Conservation (phyloP, 75 land plant genomes). For the Sequoia sempervirens region DNA sequence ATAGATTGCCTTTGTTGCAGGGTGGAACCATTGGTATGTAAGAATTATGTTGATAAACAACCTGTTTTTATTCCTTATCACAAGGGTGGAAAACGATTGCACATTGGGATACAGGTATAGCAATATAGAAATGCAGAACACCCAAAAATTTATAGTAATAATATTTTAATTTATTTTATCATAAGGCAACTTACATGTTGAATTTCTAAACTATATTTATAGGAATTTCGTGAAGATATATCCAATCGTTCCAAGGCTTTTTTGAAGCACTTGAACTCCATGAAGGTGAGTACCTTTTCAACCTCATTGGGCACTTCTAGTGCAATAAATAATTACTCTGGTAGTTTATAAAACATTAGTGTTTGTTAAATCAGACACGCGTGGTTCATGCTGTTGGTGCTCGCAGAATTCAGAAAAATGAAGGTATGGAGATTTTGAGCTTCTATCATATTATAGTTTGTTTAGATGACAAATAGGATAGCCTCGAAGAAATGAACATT, state of each 20-base stretch:
- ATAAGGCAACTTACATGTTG: background rate
- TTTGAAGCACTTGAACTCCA: slow-evolving; percentile 34
- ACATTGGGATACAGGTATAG: slow-evolving; percentile 86
- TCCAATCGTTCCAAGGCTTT: slow-evolving; percentile 64
- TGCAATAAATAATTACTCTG: background rate
- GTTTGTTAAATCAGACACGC: slow-evolving; percentile 18
- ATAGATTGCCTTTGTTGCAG: slow-evolving; percentile 35
- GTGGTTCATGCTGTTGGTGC: slow-evolving; percentile 20
- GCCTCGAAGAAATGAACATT: background rate
- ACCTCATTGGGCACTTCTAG: background rate
- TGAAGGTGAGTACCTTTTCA: slow-evolving; percentile 40
- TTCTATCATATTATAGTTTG: background rate
- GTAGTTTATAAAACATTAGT: slow-evolving; percentile 1
- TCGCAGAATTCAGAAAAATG: slow-evolving; percentile 9
- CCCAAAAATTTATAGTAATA: background rate
- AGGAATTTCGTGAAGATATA: slow-evolving; percentile 87
- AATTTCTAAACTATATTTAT: background rate
- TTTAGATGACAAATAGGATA: background rate
- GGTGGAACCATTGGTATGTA: slow-evolving; percentile 91
- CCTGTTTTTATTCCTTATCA: slow-evolving; percentile 97
- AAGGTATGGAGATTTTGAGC: slow-evolving; percentile 25
- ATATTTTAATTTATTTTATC: background rate
- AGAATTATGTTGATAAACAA: slow-evolving; percentile 58
- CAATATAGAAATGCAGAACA: background rate
- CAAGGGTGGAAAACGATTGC: slow-evolving; percentile 88